Conservation (phyloP, 1,284 basidiomycete genomes). For the Marasmius sp. region DNA sequence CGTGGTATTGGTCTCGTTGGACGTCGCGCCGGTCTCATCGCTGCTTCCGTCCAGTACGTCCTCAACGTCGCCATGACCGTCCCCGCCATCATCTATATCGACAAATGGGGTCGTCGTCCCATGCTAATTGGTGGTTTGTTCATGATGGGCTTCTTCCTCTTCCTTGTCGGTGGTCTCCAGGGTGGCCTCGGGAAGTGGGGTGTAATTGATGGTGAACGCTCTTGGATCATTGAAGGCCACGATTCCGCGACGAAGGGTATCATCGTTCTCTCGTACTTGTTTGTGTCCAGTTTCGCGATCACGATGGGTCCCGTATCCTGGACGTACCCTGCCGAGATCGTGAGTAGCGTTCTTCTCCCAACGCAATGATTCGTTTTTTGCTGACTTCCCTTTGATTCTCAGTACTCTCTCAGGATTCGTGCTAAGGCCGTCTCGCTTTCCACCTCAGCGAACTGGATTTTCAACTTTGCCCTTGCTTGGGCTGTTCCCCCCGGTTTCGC, state of each 20-base stretch:
- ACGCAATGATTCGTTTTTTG: slow-evolving; percentile 24
- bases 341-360: slow-evolving; percentile 32
- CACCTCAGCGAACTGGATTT: slow-evolving; percentile 65
- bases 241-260: slow-evolving; percentile 60
- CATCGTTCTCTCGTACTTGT: slow-evolving; percentile 77
- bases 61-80: slow-evolving; percentile 71
- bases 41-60: slow-evolving; percentile 78
- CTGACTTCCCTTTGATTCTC: neutral
- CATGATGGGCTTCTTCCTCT: slow-evolving; percentile 75
- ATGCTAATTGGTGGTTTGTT: slow-evolving; percentile 66
- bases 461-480: slow-evolving; percentile 74
- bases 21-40: slow-evolving; percentile 68
- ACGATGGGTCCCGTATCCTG: slow-evolving; percentile 77
- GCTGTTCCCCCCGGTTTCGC: slow-evolving; percentile 58
- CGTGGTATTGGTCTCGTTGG: slow-evolving; percentile 75
- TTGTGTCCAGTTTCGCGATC: slow-evolving; percentile 72
- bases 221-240: slow-evolving; percentile 66
- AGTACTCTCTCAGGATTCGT: slow-evolving; percentile 68
- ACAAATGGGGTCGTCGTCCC: slow-evolving; percentile 78
- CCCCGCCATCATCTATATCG: slow-evolving; percentile 76
- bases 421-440: slow-evolving; percentile 71
- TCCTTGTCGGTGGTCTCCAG: slow-evolving; percentile 75
- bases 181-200: slow-evolving; percentile 68
- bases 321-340: slow-evolving; percentile 66
- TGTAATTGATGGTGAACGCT: slow-evolving; percentile 31